Evolutionary conservation across 1,284 basidiomycete genomes (phyloP), one percentile per base, ranked within the genome.

Genomic region (Inonotus hispidus): DNA sequence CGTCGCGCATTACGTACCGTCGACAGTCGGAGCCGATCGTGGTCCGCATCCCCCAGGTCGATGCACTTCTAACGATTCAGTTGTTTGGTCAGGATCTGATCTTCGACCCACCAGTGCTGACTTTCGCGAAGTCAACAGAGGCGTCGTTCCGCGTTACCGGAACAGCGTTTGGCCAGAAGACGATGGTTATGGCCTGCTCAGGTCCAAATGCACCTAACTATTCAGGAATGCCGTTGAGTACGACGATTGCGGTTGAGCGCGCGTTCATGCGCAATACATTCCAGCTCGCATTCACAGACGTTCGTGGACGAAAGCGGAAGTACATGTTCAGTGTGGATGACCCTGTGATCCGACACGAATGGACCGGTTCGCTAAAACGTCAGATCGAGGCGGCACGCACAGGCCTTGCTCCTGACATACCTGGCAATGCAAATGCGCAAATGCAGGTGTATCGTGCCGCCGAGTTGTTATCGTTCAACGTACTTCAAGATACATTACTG

Each of bases 191-290:
- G 78, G 81, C 86, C 69, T 84, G 92, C 53, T 80, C 84, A 47
- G 93, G 95, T 1, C 77, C 82, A 13, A 92, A 91, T 71, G 91
- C 94, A 0, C 76, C 90, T 43, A 79, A 84, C 53, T 98, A 97
- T 71, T 77, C 83, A 0, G 87, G 88, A 19, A 74, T 98, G 29
- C 90, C 93, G 16, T 77, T 89, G 57, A 90, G 85, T 68, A 85
- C 82, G 64, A 79, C 84, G 7, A 78, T 98, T 66, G 79, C 82
- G 27, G 86, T 97, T 61, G 95, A 97, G 71, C 84, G 94, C 25
- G 87, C 90, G 0, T 95, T 95, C 75, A 96, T 97, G 94, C 85
- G 87, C 55, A 89, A 95, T 70, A 95, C 93, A 0, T 94, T 97
- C 78, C 92, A 95, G 70, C 74, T 97, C 23, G 86, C 92, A 2